These are phyloP conservation scores for Phytophthora rubi DNA, from an alignment of 352 stramenopile genomes.

Conservation along the genomic window DNA sequence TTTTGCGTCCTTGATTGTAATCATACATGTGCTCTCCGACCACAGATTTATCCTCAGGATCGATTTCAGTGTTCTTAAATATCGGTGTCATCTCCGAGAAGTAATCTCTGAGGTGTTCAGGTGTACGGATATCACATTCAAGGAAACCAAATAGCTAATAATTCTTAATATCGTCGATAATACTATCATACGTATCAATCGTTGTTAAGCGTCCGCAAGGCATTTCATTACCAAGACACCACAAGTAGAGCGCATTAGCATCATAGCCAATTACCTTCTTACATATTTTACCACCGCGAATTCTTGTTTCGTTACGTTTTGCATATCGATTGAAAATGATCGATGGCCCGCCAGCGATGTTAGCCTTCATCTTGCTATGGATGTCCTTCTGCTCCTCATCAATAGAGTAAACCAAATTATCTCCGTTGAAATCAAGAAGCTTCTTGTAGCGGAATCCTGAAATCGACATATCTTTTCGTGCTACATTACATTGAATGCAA, in stretches of 20 bases:
- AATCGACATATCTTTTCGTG: neutral
- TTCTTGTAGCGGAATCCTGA: neutral
- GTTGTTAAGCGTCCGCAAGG: slow-evolving; percentile 34
- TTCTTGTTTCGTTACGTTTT: slow-evolving; percentile 17
- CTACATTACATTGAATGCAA: neutral
- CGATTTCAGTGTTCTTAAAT: slow-evolving; percentile 20
- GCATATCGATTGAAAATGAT: slow-evolving; percentile 36
- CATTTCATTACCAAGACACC: slow-evolving; percentile 30
- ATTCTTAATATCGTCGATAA: slow-evolving; percentile 42
- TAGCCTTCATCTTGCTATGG: slow-evolving; percentile 28
- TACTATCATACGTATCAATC: slow-evolving; percentile 29
- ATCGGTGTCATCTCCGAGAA: slow-evolving; percentile 43
- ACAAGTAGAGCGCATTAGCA: slow-evolving; percentile 31
- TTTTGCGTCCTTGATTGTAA: too few species aligned
- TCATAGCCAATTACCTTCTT: slow-evolving; percentile 39
- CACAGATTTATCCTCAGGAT: too few species aligned
- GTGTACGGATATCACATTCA: slow-evolving; percentile 47
- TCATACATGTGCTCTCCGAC: too few species aligned
- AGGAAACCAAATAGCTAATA: slow-evolving; percentile 49
- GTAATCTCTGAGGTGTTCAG: slow-evolving; percentile 38
- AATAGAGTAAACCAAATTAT: slow-evolving; percentile 3
- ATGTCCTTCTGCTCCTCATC: slow-evolving; percentile 27
- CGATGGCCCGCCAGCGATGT: slow-evolving; percentile 25
- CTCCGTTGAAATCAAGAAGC: neutral
- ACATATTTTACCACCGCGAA: slow-evolving; percentile 21